phyloP scores from a whole-genome alignment of 2,329 filamentous ascomycete genomes.

The Fusarium odoratissimum region DNA sequence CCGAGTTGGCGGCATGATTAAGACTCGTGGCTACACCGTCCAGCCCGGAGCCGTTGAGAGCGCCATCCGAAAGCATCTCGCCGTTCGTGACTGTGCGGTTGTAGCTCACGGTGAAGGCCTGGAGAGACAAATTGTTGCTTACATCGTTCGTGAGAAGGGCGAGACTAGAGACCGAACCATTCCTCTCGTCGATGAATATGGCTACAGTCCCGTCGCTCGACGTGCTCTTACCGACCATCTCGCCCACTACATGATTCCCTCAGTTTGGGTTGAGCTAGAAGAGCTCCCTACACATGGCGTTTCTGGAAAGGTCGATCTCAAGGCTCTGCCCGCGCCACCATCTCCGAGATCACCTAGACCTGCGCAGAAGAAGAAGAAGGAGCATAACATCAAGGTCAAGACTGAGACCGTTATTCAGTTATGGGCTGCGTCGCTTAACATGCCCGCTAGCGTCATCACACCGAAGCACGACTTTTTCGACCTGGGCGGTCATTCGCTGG shows the following conservation, averaged over 20 bases:
- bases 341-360: slow-evolving; percentile 59
- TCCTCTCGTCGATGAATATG: slow-evolving; percentile 75
- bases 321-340: slow-evolving; percentile 74
- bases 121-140: slow-evolving; percentile 80
- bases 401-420: slow-evolving; percentile 75
- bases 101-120: slow-evolving; percentile 80
- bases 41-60: slow-evolving; percentile 82
- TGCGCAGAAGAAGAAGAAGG: slow-evolving; percentile 55
- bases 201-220: slow-evolving; percentile 76
- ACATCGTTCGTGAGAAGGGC: slow-evolving; percentile 76
- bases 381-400: slow-evolving; percentile 71
- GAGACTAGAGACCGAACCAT: slow-evolving; percentile 66
- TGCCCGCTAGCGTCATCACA: slow-evolving; percentile 71
- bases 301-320: slow-evolving; percentile 82
- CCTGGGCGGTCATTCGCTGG: slow-evolving; percentile 81
- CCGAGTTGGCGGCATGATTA: slow-evolving; percentile 83
- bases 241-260: slow-evolving; percentile 86
- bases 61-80: slow-evolving; percentile 75
- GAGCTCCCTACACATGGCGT: slow-evolving; percentile 80
- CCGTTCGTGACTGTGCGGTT: slow-evolving; percentile 78
- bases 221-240: slow-evolving; percentile 73
- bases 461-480: slow-evolving; percentile 84
- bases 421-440: slow-evolving; percentile 77
- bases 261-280: slow-evolving; percentile 79
- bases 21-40: slow-evolving; percentile 81